phyloP scores from a whole-genome alignment of 495 filamentous ascomycete genomes.

The Evernia prunastri region DNA sequence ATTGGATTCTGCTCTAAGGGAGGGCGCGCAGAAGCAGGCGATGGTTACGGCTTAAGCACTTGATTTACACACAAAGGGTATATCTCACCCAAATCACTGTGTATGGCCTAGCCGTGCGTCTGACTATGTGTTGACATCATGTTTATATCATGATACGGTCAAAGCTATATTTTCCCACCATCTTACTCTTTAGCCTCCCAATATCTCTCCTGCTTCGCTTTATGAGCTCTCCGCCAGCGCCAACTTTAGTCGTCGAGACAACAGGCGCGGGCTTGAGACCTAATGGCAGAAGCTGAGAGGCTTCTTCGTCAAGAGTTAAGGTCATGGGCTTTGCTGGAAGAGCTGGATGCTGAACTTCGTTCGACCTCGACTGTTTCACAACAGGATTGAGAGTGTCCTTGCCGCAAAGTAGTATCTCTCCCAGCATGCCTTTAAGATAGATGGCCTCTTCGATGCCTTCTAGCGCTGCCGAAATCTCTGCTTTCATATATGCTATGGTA shows the following conservation, averaged over 20 bases:
- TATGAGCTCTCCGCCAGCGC: slow-evolving; percentile 57
- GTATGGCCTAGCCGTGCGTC: neutral
- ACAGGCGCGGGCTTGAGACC: slow-evolving; percentile 61
- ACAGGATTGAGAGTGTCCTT: slow-evolving; percentile 38
- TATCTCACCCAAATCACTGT: neutral
- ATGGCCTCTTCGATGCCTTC: slow-evolving; percentile 70
- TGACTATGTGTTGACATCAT: neutral
- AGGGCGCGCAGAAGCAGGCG: neutral
- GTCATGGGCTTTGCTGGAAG: slow-evolving; percentile 21
- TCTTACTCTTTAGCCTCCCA: slow-evolving; percentile 63
- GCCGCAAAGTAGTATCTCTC: slow-evolving; percentile 63
- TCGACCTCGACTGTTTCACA: slow-evolving; percentile 11
- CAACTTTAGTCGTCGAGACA: slow-evolving; percentile 50
- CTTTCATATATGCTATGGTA: slow-evolving; percentile 57
- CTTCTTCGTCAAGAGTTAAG: slow-evolving; percentile 26
- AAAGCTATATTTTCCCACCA: slow-evolving; percentile 68
- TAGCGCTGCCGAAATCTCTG: slow-evolving; percentile 68
- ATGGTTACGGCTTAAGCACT: slow-evolving; percentile 2
- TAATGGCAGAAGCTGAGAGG: slow-evolving; percentile 51
- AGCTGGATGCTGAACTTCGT: slow-evolving; percentile 25
- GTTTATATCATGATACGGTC: slow-evolving; percentile 57
- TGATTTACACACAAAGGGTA: neutral
- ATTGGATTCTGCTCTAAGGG: neutral
- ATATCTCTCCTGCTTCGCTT: slow-evolving; percentile 60
- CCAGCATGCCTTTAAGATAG: slow-evolving; percentile 59